Percentiles rank a stretch among this genome's conserved stretches.
These are phyloP conservation scores for Penstemon eatonii DNA, from an alignment of 257 asterid genomes.

Conservation along the genomic window DNA sequence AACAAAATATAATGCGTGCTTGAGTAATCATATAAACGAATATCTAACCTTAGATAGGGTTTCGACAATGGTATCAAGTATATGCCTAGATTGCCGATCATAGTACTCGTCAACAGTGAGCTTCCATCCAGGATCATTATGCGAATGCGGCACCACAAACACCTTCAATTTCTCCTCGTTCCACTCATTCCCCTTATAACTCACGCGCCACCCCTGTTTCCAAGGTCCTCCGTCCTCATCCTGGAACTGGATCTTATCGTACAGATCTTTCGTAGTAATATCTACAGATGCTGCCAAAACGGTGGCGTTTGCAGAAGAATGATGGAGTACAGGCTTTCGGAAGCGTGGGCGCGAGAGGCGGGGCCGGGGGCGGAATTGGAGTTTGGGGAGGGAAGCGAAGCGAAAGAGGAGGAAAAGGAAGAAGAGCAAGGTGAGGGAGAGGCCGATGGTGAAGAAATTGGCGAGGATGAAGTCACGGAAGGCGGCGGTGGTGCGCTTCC, in stretches of 20 bases:
- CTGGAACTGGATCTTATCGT: constrained; percentile 83
- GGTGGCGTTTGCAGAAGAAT: constrained; percentile 46
- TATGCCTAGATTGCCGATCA: constrained; percentile 83
- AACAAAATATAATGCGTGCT: constrained; percentile 12
- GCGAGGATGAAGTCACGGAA: constrained; percentile 65
- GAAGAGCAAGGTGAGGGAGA: constrained; percentile 55
- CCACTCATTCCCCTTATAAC: constrained; percentile 88
- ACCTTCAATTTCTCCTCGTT: constrained; percentile 87
- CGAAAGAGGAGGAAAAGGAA: constrained; percentile 64
- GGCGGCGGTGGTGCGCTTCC: constrained; percentile 53
- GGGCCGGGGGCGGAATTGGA: constrained; percentile 47
- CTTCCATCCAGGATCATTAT: constrained; percentile 98
- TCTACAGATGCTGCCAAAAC: constrained; percentile 68
- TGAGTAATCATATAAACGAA: neutral
- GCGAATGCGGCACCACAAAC: constrained; percentile 96
- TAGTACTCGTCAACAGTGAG: constrained; percentile 94
- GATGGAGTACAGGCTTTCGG: constrained; percentile 56
- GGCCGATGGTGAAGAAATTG: constrained; percentile 79
- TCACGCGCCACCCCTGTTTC: constrained; percentile 98
- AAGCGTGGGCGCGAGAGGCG: constrained; percentile 38
- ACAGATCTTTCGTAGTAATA: constrained; percentile 76
- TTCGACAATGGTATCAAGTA: constrained; percentile 82
- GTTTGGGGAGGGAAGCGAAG: constrained; percentile 64
- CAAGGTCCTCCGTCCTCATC: constrained; percentile 97
- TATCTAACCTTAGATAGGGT: constrained; percentile 67